Base-by-base conservation (phyloP, 2,329 filamentous ascomycete genomes). In the Neocatenulostroma microsporum region DNA sequence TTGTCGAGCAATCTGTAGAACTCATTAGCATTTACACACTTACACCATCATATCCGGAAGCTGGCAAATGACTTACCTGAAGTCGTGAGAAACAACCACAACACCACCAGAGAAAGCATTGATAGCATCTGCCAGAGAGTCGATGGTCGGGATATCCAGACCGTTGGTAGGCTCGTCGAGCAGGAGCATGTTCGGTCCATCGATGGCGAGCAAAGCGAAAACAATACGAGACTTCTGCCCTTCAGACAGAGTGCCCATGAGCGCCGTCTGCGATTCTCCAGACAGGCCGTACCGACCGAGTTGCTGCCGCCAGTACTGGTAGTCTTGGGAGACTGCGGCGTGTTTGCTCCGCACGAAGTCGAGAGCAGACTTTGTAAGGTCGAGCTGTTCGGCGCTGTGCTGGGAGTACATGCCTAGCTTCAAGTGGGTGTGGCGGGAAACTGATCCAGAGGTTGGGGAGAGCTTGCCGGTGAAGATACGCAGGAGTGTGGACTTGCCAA, bases 101-200 rank as follows among this genome's bases (percentile, higher is more conserved):
- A 98, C 88, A 61, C 91, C 91, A 44, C 91, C 91, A 66, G 94
- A 76, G 67, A 96, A 98, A 47, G 80, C 76, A 50, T 78, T 74
- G 50, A 98, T 70, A 12, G 91, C 91, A 20, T 82, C 78, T 4
- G 85, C 81, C 35, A 98, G 70, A 9, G 91, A 52, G 62, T 98
- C 91, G 91, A 98, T 95, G 47, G 91, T 91, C 63, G 98, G 91
- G 52, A 98, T 96, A 76, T 98, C 91, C 54, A 98, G 70, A 64
- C 98, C 91, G 70, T 98, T 98, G 47, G 86, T 94, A 60, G 91
- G 91, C 64, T 98, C 91, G 74, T 98, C 91, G 34, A 98, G 83
- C 43, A 98, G 89, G 30, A 98, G 74, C 49, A 98, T 96, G 58
- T 98, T 91, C 13, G 91, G 91, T 63, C 96, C 94, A 32, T 80